These are phyloP conservation scores for Albatrellus sp. DNA, from an alignment of 1,284 basidiomycete species.

Conservation along the genomic window DNA sequence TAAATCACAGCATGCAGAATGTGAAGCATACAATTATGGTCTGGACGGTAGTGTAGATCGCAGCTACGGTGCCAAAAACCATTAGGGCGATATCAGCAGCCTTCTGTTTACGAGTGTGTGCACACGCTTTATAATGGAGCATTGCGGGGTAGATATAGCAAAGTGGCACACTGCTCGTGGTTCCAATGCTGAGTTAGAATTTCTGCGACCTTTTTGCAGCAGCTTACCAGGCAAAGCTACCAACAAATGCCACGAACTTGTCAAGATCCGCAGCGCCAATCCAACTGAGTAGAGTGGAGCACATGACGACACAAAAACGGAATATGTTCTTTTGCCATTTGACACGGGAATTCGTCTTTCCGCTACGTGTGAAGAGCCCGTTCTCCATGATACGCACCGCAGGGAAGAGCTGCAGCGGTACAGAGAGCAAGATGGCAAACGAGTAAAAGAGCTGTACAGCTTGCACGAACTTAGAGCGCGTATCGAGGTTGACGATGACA, in stretches of 20 bases:
- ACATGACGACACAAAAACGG: constrained; percentile 64
- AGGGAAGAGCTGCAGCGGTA: constrained; percentile 94
- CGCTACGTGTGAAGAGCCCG: constrained; percentile 85
- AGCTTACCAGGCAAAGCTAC: constrained; percentile 85
- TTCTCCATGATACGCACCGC: constrained; percentile 97
- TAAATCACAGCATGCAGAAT: background rate
- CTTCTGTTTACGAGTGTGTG: constrained; percentile 63
- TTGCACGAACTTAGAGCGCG: constrained; percentile 81
- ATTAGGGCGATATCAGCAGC: constrained; percentile 68
- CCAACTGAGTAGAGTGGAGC: constrained; percentile 73
- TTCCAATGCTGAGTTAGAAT: constrained; percentile 4
- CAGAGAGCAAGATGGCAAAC: constrained; percentile 89
- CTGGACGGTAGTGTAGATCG: constrained; percentile 74
- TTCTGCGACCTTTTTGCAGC: background rate
- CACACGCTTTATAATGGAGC: constrained; percentile 85
- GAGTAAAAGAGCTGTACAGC: constrained; percentile 82
- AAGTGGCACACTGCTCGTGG: constrained; percentile 62
- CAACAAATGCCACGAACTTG: constrained; percentile 93
- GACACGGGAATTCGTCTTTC: constrained; percentile 56
- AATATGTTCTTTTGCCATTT: constrained; percentile 94
- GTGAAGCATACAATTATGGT: constrained; percentile 49
- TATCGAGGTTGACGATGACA: constrained; percentile 89
- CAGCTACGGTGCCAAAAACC: constrained; percentile 74
- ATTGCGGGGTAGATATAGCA: constrained; percentile 93
- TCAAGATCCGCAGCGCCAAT: constrained; percentile 84